Evolutionary conservation across 106 monocot genomes (phyloP).

Genomic region (Allium cepa): DNA sequence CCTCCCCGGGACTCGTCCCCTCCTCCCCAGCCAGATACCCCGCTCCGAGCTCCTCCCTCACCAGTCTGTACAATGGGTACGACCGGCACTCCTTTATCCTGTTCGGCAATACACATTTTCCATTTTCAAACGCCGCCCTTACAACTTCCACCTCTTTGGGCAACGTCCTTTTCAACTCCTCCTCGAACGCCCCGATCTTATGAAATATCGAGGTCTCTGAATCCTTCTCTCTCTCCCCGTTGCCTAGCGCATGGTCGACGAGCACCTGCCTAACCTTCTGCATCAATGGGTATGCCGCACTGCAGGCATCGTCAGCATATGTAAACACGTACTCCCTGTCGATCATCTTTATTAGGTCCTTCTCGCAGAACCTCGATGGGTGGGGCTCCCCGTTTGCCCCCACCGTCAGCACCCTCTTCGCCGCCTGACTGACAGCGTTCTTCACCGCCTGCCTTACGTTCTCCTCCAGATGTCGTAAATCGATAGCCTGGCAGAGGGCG

Average conservation of each 20-base stretch:
- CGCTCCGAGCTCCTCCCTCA: slow-evolving; percentile 54
- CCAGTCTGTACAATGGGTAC: slow-evolving; percentile 50
- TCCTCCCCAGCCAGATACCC: slow-evolving; percentile 54
- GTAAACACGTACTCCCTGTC: slow-evolving; percentile 71
- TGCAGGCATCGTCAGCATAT: slow-evolving; percentile 66
- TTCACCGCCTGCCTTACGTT: slow-evolving; percentile 69
- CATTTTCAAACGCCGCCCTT: slow-evolving; percentile 30
- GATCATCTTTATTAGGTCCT: slow-evolving; percentile 69
- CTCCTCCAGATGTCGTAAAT: slow-evolving; percentile 87
- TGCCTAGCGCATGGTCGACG: slow-evolving; percentile 50
- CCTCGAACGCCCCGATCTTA: slow-evolving; percentile 48
- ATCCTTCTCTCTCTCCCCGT: slow-evolving; percentile 45
- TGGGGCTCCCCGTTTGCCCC: slow-evolving; percentile 70
- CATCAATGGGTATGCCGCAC: slow-evolving; percentile 49
- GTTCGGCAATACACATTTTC: slow-evolving; percentile 25
- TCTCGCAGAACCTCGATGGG: slow-evolving; percentile 85
- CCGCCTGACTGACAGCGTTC: slow-evolving; percentile 55
- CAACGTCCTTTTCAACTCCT: slow-evolving; percentile 30
- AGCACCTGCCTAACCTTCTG: slow-evolving; percentile 60
- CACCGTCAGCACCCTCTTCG: slow-evolving; percentile 62
- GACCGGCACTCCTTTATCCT: slow-evolving; percentile 58
- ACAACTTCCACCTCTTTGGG: slow-evolving; percentile 56
- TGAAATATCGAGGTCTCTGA: slow-evolving; percentile 40
- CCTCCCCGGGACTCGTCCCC: slow-evolving; percentile 48
- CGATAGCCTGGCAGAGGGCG: slow-evolving; percentile 83